Base-by-base conservation (phyloP, 805 yeast genomes). In the Priceomyces haplophilus region DNA sequence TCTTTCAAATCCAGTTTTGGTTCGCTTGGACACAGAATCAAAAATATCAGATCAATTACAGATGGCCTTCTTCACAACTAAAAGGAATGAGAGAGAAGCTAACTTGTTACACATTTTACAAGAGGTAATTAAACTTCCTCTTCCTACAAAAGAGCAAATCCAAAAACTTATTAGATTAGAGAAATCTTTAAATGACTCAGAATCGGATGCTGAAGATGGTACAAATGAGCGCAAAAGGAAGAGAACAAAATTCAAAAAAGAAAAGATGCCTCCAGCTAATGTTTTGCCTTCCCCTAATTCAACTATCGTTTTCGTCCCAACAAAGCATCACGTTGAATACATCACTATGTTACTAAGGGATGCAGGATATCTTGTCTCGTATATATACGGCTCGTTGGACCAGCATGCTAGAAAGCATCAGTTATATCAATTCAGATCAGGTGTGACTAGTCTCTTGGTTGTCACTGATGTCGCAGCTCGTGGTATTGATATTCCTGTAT, bases 401-500 rank as follows among this genome's bases (percentile, higher is more conserved):
- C 99, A 93, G 60, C 83, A 81, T 53, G 99, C 99, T 1, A 83
- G 99, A 75, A 83, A 83, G 47, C 83, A 85, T 53, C 98, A 93
- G 60, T 69, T 93, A 39, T 76, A 83, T 56, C 83, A 88, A 52
- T 93, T 93, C 65, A 73, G 96, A 54, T 72, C 83, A 1, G 99
- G 97, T 1, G 70, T 85, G 36, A 81, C 97, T 3, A 80, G 86
- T 23, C 62, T 93, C n/a, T 65, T 93, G 61, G 97, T 93, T 7
- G 99, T 93, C 42, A 93, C 99, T 1, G 99, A 93, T 72, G 98
- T 88, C 50, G 96, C 96, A 19, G 99, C 99, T 1, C 83, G 99
- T 73, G 99, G 99, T 82, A 89, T 93, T 48, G 99, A 95, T 79
- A 88, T 93, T 51, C 99, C 99, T 0, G 82, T 93, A 43, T 76